Evolutionary conservation across 2,329 filamentous ascomycete species (phyloP).

Genomic region (Albophoma yamanashiensis): DNA sequence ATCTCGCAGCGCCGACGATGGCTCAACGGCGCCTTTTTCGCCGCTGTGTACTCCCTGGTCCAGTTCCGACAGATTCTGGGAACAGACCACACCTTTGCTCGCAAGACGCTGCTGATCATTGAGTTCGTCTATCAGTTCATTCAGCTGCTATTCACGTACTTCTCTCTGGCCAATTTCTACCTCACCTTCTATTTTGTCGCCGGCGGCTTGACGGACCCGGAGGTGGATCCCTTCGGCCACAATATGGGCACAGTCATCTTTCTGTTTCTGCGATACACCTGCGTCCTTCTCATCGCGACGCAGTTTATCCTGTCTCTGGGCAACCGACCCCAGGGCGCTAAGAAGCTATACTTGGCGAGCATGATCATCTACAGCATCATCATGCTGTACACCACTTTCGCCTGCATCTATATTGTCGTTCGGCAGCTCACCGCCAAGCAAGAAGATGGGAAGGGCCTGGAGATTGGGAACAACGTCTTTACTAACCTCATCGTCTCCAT

Average conservation of each 20-base stretch:
- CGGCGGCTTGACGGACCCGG: conserved; percentile 70
- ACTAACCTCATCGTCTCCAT: conserved; percentile 88
- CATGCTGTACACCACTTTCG: conserved; percentile 93
- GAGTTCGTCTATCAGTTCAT: conserved; percentile 95
- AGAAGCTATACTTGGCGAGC: conserved; percentile 75
- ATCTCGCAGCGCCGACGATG: conserved; percentile 92
- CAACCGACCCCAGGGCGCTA: conserved; percentile 89
- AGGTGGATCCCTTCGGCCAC: conserved; percentile 85
- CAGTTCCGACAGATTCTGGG: conserved; percentile 89
- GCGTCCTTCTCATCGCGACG: conserved; percentile 77
- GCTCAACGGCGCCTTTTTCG: conserved; percentile 98
- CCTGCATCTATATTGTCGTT: conserved; percentile 78
- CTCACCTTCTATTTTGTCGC: conserved; percentile 98
- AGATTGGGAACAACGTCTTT: conserved; percentile 78
- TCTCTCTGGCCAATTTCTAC: conserved; percentile 98
- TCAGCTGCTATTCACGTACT: conserved; percentile 90
- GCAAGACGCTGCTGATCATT: conserved; percentile 86
- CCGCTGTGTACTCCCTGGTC: conserved; percentile 91
- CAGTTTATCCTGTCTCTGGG: conserved; percentile 97
- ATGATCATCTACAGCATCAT: conserved; percentile 90
- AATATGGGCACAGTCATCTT: conserved; percentile 79
- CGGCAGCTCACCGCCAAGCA: conserved; percentile 55
- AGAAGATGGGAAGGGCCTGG: conserved; percentile 30
- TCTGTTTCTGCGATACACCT: conserved; percentile 72
- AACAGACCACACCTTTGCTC: conserved; percentile 81